Evolutionary conservation across 148 eudicot species (phyloP).

Genomic region (Persicaria maculosa): DNA sequence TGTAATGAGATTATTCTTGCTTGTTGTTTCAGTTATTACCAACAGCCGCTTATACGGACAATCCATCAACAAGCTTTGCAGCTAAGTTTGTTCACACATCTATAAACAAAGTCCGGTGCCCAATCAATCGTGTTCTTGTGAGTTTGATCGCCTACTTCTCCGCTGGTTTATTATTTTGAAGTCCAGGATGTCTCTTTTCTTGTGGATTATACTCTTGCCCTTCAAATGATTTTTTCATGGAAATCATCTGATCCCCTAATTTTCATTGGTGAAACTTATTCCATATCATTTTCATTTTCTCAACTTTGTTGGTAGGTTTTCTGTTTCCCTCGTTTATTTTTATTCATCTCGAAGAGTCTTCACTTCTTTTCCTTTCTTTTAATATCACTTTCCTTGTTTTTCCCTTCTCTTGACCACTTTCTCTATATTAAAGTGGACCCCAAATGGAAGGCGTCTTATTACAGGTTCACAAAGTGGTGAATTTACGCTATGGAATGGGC

Average conservation of each 20-base stretch:
- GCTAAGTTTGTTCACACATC: conserved; percentile 96
- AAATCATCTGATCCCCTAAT: neutral
- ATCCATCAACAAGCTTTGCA: conserved; percentile 95
- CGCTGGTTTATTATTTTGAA: neutral
- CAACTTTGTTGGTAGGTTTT: neutral
- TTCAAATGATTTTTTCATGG: neutral
- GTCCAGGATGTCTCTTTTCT: neutral
- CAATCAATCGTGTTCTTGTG: conserved; percentile 93
- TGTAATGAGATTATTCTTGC: neutral
- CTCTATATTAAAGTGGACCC: conserved; percentile 73
- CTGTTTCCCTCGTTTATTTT: neutral
- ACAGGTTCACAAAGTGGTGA: conserved; percentile 98
- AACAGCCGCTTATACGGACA: conserved; percentile 75
- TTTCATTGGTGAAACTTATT: neutral
- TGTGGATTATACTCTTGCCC: neutral
- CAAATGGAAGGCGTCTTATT: conserved; percentile 93
- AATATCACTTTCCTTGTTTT: neutral
- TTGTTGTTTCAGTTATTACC: conserved; percentile 81
- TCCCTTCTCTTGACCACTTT: conserved; percentile 19
- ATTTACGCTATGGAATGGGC: conserved; percentile 98
- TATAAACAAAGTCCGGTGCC: conserved; percentile 83
- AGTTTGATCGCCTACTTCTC: conserved; percentile 20
- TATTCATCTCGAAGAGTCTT: neutral
- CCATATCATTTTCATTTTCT: neutral
- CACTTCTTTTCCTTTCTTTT: neutral